Evolutionary conservation across 768 basidiomycete genomes (phyloP), one percentile per base, ranked within the genome.

Genomic region (Hebeloma cylindrosporum): DNA sequence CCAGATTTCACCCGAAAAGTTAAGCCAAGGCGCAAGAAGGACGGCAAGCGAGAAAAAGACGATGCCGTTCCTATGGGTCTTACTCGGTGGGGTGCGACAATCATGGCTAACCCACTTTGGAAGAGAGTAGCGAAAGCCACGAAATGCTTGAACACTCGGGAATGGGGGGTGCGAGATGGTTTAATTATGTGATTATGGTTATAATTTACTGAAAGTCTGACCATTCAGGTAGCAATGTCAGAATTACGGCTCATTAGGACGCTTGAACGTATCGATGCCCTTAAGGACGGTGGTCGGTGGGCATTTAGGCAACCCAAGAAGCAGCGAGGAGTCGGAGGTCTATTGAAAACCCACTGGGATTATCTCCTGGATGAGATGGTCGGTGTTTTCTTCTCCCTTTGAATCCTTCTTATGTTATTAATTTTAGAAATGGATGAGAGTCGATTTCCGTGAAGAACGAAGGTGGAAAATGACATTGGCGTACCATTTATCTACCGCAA

Each of bases 331-430:
- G 75, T 93, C 13, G 82, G 85, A 16, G 82, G 83, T 1, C 54
- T 84, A 37, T 70, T 73, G 2, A 96, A 94, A 67, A 81, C 85
- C 1, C 93, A 97, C 59, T 94, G 92, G 92, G 96, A 98, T 61
- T 88, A 93, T 64, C 72, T 99, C 25, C 67, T 99, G 64, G 95
- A 98, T 49, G 96, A 99, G 66, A 93, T 97, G 93, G 92, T 90
- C 43, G 54, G 78, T 69, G 18, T 27, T 40, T 20, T 29, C 11
- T 40, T 29, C 23, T 56, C 29, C 6, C 14, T 33, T 7, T 13
- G 34, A 4, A 22, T 9, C 7, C 10, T 29, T 18, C 48, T 48
- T n/a, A 31, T 29, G 35, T 20, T 52, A 38, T 51, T 33, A 41
- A 21, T 17, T 14, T 1, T 40, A 93, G 94, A 91, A 87, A 79